Percentiles rank a stretch among this genome's conserved stretches.
These are phyloP conservation scores for Telfairia occidentalis DNA, from an alignment of 331 rosid species.

Conservation along the genomic window DNA sequence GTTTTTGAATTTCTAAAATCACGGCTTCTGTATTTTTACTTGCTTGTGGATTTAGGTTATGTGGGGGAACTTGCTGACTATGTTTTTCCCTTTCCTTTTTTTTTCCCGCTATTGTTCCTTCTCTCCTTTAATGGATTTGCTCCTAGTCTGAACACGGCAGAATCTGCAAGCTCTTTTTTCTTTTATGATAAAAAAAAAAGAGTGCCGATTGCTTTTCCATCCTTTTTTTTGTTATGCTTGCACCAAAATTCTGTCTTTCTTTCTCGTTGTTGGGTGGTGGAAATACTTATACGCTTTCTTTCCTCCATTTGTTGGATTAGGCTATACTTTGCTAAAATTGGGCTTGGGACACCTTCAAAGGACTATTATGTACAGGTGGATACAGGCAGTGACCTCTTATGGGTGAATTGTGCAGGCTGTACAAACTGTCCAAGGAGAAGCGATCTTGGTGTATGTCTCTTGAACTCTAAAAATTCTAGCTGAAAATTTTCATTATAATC, in stretches of 20 bases:
- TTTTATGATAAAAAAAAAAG: background rate
- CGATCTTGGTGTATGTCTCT: conserved; percentile 52
- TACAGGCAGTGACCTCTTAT: conserved; percentile 84
- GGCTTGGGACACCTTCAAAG: conserved; percentile 68
- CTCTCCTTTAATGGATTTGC: background rate
- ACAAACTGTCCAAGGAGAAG: conserved; percentile 50
- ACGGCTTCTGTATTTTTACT: background rate
- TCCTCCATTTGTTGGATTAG: conserved; percentile 27
- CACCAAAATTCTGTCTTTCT: background rate
- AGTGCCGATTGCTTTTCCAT: background rate
- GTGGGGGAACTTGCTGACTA: background rate
- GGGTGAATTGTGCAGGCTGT: conserved; percentile 82
- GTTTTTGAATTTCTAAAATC: background rate
- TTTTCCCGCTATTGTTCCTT: background rate
- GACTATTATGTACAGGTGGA: conserved; percentile 85
- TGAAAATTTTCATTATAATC: background rate
- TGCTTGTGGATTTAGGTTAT: background rate
- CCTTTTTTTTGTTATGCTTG: background rate
- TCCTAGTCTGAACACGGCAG: background rate
- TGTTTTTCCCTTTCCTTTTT: background rate
- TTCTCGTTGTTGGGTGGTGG: conserved; percentile 1
- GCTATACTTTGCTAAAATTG: conserved; percentile 67
- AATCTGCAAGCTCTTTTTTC: background rate
- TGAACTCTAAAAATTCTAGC: background rate
- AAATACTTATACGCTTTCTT: conserved; percentile 7